Percentiles rank a stretch among this genome's conserved stretches.
These are phyloP conservation scores for Penicillium occitanis DNA, from an alignment of 2,329 filamentous ascomycete species.

Conservation along the genomic window DNA sequence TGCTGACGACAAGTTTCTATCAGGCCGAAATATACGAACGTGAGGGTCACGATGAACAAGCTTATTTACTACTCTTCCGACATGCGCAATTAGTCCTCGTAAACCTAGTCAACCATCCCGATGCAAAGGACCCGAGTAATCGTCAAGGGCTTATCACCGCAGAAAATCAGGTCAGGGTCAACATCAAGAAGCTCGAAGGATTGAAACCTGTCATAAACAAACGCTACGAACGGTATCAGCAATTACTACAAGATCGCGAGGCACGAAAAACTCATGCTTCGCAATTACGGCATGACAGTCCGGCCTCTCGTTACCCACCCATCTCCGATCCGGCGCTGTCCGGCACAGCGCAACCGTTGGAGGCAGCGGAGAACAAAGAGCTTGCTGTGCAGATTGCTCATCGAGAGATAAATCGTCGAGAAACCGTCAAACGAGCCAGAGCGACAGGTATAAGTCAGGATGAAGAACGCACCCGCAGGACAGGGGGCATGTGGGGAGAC, in stretches of 20 bases:
- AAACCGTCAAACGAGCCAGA: constrained; percentile 59
- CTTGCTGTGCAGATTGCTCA: constrained; percentile 75
- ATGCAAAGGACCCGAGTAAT: constrained; percentile 65
- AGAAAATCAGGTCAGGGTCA: constrained; percentile 61
- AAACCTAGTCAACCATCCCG: constrained; percentile 72
- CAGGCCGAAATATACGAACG: constrained; percentile 81
- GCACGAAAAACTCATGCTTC: constrained; percentile 37
- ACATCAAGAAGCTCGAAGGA: constrained; percentile 70
- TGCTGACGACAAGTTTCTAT: neutral
- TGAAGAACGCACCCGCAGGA: constrained; percentile 57
- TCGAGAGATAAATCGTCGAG: constrained; percentile 67
- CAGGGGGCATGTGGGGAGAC: constrained; percentile 54
- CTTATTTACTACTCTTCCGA: constrained; percentile 87
- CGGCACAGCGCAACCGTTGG: constrained; percentile 61
- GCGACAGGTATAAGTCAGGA: constrained; percentile 59
- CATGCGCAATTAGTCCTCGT: constrained; percentile 82
- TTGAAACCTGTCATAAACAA: constrained; percentile 76
- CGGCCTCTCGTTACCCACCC: constrained; percentile 24
- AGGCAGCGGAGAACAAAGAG: constrained; percentile 69
- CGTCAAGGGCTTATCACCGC: constrained; percentile 55
- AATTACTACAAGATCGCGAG: constrained; percentile 49
- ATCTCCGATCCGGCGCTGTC: constrained; percentile 59
- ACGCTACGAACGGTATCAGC: constrained; percentile 67
- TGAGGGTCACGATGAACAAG: constrained; percentile 82
- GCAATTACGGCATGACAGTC: constrained; percentile 18